Base-by-base conservation (phyloP, 106 monocot species). In the Platanthera guangdongensis region DNA sequence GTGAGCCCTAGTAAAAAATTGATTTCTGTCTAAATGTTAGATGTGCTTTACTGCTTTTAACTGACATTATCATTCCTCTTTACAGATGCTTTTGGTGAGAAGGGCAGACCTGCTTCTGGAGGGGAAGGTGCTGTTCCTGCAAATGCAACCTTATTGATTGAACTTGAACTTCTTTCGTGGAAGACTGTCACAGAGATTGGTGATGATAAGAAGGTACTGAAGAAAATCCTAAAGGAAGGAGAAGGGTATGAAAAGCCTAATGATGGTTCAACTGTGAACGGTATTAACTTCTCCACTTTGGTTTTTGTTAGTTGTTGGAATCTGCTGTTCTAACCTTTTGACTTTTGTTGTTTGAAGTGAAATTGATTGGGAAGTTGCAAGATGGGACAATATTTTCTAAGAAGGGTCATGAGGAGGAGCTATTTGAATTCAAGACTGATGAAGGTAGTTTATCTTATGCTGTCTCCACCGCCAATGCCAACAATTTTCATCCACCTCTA, bases 391-490 rank as follows among this genome's bases (percentile, higher is more conserved):
- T 99, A 5, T 99, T 99, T 69, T 68, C 81, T 48, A 88, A 85
- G 83, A 94, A 94, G 73, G 97, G 97, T 8, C 55, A 90, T 74
- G 94, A 91, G 67, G 94, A 84, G 19, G 93, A 96, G 67, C 83
- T 76, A 15, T 88, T 94, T 68, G 94, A 99, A 46, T 99, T 94
- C 80, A 94, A 84, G 68, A 92, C 86, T 28, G 97, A 94, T 76
- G 94, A 92, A 77, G 96, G 95, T 92, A 67, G 11, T 69, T 39
- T 39, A 3, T 39, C 3, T 39, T 39, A 39, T 39, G 39, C 39
- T 3, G 3, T 39, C 39, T 39, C 39, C 39, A 49, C 16, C 39
- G 32, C 25, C 25, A 30, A 10, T 2, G 6, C 32, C 11, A 0
- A 2, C 65, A 32, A 65, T 65, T 4, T 32, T 65, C 65, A 30